Conservation (phyloP, 495 filamentous ascomycete genomes). For the Penicillium turbatum region DNA sequence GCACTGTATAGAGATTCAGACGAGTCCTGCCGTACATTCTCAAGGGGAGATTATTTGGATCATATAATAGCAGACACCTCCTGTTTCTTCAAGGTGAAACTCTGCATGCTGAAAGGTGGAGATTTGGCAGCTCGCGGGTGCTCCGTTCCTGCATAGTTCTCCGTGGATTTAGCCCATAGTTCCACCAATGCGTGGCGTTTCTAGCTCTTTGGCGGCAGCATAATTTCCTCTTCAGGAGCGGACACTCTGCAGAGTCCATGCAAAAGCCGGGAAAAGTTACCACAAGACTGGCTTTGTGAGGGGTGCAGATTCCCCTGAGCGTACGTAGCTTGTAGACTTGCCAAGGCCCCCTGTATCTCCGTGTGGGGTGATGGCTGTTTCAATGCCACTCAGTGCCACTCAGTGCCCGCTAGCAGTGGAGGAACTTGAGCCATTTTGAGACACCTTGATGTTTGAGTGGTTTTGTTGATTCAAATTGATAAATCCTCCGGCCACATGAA, state of each 20-base stretch:
- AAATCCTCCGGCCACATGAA: background rate
- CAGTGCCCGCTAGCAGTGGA: background rate
- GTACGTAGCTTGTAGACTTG: background rate
- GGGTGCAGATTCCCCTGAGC: background rate
- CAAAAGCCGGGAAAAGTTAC: background rate
- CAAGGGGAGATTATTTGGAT: background rate
- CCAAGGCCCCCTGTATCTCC: slow-evolving; percentile 15
- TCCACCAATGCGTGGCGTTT: slow-evolving; percentile 14
- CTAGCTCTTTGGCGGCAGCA: background rate
- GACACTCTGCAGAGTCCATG: background rate
- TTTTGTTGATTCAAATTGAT: background rate
- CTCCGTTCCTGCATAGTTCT: slow-evolving; percentile 6
- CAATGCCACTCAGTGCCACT: background rate
- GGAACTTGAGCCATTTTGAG: background rate
- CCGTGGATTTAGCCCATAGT: slow-evolving; percentile 6
- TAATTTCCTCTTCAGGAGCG: slow-evolving; percentile 2
- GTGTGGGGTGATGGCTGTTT: slow-evolving; percentile 16
- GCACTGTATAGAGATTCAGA: background rate
- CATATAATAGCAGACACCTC: background rate
- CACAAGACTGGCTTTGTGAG: background rate
- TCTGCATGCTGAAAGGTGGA: slow-evolving; percentile 11
- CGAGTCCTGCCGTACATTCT: background rate
- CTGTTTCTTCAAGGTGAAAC: slow-evolving; percentile 6
- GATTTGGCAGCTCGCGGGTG: background rate
- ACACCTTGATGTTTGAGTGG: background rate